Base-by-base conservation (phyloP, 805 yeast species). In the Candida nonsorbophila region DNA sequence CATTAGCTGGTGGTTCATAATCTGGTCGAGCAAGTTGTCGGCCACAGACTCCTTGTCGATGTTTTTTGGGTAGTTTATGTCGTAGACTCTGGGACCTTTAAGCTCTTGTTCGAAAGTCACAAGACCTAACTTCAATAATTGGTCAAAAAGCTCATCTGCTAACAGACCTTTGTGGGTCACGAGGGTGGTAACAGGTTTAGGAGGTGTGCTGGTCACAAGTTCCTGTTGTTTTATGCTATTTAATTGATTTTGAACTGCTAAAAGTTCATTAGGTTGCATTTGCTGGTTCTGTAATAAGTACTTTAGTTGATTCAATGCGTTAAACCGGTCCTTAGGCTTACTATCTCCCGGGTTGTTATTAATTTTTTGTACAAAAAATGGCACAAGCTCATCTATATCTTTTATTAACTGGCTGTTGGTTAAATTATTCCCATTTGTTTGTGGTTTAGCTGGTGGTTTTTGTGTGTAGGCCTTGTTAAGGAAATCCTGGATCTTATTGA, bases 401-500 rank as follows among this genome's bases (percentile, higher is more conserved):
- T 47, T 51, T 8, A 65, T 52, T 28, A 59, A 49, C 14, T 30
- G 30, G 18, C 28, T 9, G 27, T 49, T 51, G 10, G 55, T 44
- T 15, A 51, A 40, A 6, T 37, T 40, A 13, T 28, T 29, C 18
- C 17, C 26, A 5, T 24, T 34, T 13, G 32, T 14, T 9, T 28
- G 18, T n/a, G 18, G 22, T 7, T 28, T 28, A 5, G 34, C 38
- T 19, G 16, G 29, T 4, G 7, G 30, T 5, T 11, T 10, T 21
- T 6, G 12, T 23, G 18, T 10, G 22, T 18, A 12, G 12, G 33
- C 30, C 39, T 53, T 62, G 20, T 35, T 38, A 38, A 94, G 58
- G 49, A 87, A 92, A 24, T 60, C 67, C 42, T 85, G 95, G 33
- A 92, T 83, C 45, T 69, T 74, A 16, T 73, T 74, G 39, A 88